phyloP scores from a whole-genome alignment of 1,139 yeast genomes.

The Kodamaea fungicola region DNA sequence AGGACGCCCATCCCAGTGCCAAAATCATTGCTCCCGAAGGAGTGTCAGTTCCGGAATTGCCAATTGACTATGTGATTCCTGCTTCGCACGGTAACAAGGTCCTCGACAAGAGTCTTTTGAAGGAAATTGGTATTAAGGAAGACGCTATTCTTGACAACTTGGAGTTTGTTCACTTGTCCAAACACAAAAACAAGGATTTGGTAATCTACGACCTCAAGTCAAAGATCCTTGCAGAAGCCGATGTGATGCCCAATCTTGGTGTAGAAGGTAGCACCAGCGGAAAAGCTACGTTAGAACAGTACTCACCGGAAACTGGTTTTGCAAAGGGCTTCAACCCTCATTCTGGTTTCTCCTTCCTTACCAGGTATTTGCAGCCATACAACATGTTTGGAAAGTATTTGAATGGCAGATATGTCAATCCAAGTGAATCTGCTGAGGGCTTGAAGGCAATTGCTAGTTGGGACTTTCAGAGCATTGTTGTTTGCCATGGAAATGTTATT shows the following conservation, averaged over 20 bases:
- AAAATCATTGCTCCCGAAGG: constrained; percentile 49
- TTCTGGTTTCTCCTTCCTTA: constrained; percentile 18
- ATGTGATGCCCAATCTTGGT: constrained; percentile 21
- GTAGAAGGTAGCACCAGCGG: constrained; percentile 12
- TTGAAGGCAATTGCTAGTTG: constrained; percentile 17
- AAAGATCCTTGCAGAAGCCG: constrained; percentile 20
- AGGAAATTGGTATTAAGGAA: constrained; percentile 21
- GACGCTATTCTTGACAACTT: constrained; percentile 19
- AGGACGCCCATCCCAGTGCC: constrained; percentile 43
- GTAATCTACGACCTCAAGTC: constrained; percentile 19
- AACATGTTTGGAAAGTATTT: constrained; percentile 23
- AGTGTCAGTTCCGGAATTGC: constrained; percentile 18
- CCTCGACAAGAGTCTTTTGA: constrained; percentile 18
- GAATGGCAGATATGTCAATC: not conserved
- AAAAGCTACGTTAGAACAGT: constrained; percentile 20
- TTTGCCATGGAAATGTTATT: constrained; percentile 24
- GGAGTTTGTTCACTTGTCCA: constrained; percentile 22
- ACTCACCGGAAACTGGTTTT: constrained; percentile 17
- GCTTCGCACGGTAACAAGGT: constrained; percentile 17
- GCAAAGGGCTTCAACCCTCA: constrained; percentile 17
- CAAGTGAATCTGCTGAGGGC: constrained; percentile 11
- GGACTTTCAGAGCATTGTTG: constrained; percentile 21
- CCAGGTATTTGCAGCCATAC: constrained; percentile 21
- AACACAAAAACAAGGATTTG: constrained; percentile 19
- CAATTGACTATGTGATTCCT: constrained; percentile 31